Base-by-base conservation (phyloP, 75 land plant genomes). In the Isoetes taiwanensis region DNA sequence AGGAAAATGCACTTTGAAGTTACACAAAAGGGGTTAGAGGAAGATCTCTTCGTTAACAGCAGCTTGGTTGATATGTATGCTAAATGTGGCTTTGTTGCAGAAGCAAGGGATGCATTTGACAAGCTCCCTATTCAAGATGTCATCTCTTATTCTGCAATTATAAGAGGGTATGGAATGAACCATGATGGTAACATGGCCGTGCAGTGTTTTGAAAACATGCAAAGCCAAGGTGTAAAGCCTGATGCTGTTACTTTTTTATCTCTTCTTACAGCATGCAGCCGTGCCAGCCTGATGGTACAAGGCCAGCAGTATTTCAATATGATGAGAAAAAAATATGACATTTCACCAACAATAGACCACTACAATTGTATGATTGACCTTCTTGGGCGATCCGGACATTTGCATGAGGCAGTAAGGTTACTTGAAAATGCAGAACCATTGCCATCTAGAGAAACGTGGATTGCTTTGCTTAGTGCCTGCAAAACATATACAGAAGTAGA, bases 401-500 rank as follows among this genome's bases (percentile, higher is more conserved):
- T 46, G 12, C 12, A 46, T 19, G 50, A 46, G 23, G 50, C 50
- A 46, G 50, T 46, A n/a, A n/a, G n/a, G n/a, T n/a, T n/a, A n/a
- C n/a, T n/a, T n/a, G n/a, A n/a, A n/a, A n/a, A n/a, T n/a, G n/a
- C n/a, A n/a, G n/a, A n/a, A n/a, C n/a, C n/a, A n/a, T n/a, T n/a
- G n/a, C n/a, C n/a, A n/a, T n/a, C n/a, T n/a, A n/a, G n/a, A n/a
- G 64, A 65, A 3, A 62, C 67, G 48, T 76, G 76, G 83, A 78
- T 78, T 25, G 57, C 79, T 0, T 32, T 80, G 43, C 79, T 80
- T 17, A 67, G 71, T 59, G 62, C 83, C 10, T 80, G 76, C 56
- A 52, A 66, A 32, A 63, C 43, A 28, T 31, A 65, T 52, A 72
- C 79, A 2, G 56, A 73, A 27, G 27, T 56, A 1, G 68, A 69